These are phyloP conservation scores for Hemileccinum rubropunctum DNA, from an alignment of 768 basidiomycete genomes.

Conservation along the genomic window DNA sequence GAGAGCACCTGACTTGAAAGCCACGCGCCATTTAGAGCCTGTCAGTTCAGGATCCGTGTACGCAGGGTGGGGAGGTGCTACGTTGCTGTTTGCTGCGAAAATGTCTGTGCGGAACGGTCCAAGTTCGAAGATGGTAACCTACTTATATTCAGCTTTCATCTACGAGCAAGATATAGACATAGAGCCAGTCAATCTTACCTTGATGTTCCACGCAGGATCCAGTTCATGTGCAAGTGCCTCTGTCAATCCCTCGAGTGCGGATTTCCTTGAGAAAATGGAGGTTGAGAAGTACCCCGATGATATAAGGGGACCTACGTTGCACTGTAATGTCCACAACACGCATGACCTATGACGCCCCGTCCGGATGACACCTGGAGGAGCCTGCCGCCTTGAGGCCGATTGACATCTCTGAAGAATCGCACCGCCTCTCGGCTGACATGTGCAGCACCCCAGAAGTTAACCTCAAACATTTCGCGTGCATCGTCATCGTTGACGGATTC, in stretches of 20 bases:
- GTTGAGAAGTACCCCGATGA: neutral
- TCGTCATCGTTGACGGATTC: slow-evolving; percentile 33
- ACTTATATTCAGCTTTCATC: neutral
- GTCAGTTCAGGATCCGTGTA: slow-evolving; percentile 14
- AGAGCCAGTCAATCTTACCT: neutral
- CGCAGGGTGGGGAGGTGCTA: slow-evolving; percentile 11
- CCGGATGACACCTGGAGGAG: slow-evolving; percentile 36
- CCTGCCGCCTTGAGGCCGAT: slow-evolving; percentile 33
- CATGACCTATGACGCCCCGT: slow-evolving; percentile 11
- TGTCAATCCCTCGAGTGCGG: slow-evolving; percentile 28
- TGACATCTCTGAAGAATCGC: slow-evolving; percentile 35
- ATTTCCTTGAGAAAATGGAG: slow-evolving; percentile 8
- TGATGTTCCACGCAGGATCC: slow-evolving; percentile 26
- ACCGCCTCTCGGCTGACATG: slow-evolving; percentile 33
- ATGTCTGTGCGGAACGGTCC: slow-evolving; percentile 17
- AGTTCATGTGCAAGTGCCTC: slow-evolving; percentile 23
- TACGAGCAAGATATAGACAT: neutral
- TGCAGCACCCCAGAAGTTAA: slow-evolving; percentile 34
- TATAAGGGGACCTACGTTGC: slow-evolving; percentile 21
- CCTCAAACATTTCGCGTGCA: slow-evolving; percentile 37
- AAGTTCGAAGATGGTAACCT: slow-evolving; percentile 5
- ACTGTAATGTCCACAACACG: slow-evolving; percentile 21
- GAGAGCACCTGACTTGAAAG: neutral
- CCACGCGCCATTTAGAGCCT: slow-evolving; percentile 6
- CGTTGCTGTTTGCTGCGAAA: neutral